Evolutionary conservation across 177 flowering plant genomes (phyloP).

Genomic region (Vitis hybrid): DNA sequence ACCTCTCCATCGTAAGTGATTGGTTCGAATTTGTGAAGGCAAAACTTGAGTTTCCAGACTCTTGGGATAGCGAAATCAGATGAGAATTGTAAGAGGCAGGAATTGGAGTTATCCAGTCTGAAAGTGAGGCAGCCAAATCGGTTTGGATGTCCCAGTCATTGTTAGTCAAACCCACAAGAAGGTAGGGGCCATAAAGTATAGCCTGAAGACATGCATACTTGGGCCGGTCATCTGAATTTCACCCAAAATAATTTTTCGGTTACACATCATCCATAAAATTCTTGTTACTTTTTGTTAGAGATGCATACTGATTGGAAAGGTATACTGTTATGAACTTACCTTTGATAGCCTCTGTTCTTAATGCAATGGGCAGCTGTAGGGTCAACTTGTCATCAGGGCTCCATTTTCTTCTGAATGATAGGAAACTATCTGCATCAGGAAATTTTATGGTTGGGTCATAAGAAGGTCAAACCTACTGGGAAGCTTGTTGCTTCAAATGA

Average conservation of each 20-base stretch:
- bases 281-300: background rate
- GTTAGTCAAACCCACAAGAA: constrained; percentile 70
- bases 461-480: background rate
- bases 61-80: constrained; percentile 62
- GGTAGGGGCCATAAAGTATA: constrained; percentile 66
- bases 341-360: constrained; percentile 71
- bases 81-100: constrained; percentile 54
- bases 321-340: constrained; percentile 36
- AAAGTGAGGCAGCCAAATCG: constrained; percentile 31
- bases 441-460: background rate
- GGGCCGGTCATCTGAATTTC: constrained; percentile 61
- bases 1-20: constrained; percentile 48
- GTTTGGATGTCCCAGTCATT: constrained; percentile 70
- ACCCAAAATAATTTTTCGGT: constrained; percentile 7
- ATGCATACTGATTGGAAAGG: background rate
- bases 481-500: background rate
- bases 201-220: constrained; percentile 45
- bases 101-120: constrained; percentile 67
- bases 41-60: constrained; percentile 20
- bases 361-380: constrained; percentile 56
- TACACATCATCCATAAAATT: background rate
- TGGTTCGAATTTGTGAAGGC: constrained; percentile 9
- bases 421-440: constrained; percentile 58
- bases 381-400: constrained; percentile 48
- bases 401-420: constrained; percentile 61